These are phyloP conservation scores for Physcomitrellopsis africana DNA, from an alignment of 225 moss, liverwort and hornwort genomes.

Conservation along the genomic window DNA sequence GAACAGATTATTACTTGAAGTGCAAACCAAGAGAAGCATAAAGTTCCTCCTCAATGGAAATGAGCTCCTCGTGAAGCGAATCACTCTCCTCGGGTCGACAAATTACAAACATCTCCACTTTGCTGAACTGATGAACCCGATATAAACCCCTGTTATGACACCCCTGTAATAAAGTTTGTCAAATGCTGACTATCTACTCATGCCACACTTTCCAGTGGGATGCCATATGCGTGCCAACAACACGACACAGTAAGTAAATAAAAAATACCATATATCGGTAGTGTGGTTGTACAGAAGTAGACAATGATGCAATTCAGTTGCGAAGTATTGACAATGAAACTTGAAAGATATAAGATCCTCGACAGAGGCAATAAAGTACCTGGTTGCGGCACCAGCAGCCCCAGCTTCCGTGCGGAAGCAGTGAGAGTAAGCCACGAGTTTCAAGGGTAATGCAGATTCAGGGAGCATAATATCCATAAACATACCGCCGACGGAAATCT, in stretches of 20 bases:
- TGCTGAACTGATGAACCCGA: slow-evolving; percentile 99
- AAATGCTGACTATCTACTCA: slow-evolving; percentile 49
- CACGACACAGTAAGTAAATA: slow-evolving; percentile 10
- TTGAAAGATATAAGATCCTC: background rate
- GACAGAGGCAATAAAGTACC: slow-evolving; percentile 47
- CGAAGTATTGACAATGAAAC: background rate
- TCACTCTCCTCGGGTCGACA: slow-evolving; percentile 86
- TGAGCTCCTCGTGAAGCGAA: slow-evolving; percentile 91
- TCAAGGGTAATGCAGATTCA: slow-evolving; percentile 80
- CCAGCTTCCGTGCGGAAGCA: slow-evolving; percentile 99
- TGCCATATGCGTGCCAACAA: background rate
- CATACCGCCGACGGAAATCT: slow-evolving; percentile 92
- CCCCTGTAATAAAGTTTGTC: slow-evolving; percentile 76
- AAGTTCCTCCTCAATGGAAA: slow-evolving; percentile 90
- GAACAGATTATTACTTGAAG: slow-evolving; percentile 66
- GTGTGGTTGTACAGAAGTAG: slow-evolving; percentile 8
- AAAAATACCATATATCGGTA: slow-evolving; percentile 12
- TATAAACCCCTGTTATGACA: slow-evolving; percentile 93
- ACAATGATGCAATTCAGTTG: background rate
- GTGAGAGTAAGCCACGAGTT: slow-evolving; percentile 90
- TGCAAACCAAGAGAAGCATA: slow-evolving; percentile 84
- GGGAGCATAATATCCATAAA: slow-evolving; percentile 85
- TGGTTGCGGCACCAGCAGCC: slow-evolving; percentile 93
- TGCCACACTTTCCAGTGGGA: slow-evolving; percentile 5
- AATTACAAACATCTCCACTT: slow-evolving; percentile 98